Conservation (phyloP, 257 asterid genomes). For the Perilla frutescens region DNA sequence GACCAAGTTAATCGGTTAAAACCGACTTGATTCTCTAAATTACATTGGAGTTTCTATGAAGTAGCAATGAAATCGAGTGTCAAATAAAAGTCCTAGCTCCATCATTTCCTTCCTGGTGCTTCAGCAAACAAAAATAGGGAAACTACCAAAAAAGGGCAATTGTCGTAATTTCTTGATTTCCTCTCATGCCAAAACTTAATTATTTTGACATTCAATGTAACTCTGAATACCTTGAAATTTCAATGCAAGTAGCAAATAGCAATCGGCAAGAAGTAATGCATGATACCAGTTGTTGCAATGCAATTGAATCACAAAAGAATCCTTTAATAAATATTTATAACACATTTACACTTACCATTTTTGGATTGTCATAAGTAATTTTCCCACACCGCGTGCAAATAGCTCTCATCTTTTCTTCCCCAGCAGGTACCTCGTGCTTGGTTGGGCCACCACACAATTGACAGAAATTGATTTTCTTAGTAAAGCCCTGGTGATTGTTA, state of each 20-base stretch:
- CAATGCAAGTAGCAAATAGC: background rate
- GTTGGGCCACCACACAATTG: constrained; percentile 91
- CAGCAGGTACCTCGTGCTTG: constrained; percentile 88
- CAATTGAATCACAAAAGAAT: constrained; percentile 7
- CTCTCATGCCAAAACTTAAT: constrained; percentile 3
- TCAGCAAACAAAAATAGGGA: background rate
- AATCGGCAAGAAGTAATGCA: background rate
- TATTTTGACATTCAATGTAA: background rate
- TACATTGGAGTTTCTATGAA: background rate
- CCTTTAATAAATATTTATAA: constrained; percentile 7
- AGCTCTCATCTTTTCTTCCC: constrained; percentile 88
- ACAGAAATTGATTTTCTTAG: constrained; percentile 79
- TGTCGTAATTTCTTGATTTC: constrained; percentile 8
- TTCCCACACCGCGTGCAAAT: constrained; percentile 81
- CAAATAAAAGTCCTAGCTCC: background rate
- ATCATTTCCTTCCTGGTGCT: background rate
- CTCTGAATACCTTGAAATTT: background rate
- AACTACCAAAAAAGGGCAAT: background rate
- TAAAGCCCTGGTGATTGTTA: constrained; percentile 54
- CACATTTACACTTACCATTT: constrained; percentile 65
- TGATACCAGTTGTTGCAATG: background rate
- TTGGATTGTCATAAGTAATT: constrained; percentile 88
- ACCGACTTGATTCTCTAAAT: background rate
- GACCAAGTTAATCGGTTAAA: background rate
- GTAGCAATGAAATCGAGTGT: background rate